Conservation (phyloP, 75 land plant genomes). For the Picea glauca region DNA sequence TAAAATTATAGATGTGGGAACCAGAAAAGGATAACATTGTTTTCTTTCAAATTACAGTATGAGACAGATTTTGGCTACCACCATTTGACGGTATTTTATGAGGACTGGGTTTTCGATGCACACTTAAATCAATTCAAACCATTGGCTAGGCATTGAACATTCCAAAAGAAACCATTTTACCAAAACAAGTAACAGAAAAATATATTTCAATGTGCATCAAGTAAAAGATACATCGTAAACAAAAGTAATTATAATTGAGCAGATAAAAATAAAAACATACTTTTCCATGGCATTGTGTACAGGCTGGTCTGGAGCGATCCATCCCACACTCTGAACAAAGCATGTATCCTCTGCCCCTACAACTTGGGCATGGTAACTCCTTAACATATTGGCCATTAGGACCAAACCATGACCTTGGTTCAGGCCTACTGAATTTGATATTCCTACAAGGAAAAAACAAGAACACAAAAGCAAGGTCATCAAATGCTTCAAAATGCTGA, state of each 20-base stretch:
- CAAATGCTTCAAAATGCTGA: neutral
- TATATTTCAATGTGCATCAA: neutral
- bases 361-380: conserved; percentile 84
- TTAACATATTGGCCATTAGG: conserved; percentile 78
- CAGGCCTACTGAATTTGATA: conserved; percentile 9
- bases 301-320: conserved; percentile 50
- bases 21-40: neutral
- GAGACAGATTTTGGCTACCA: neutral
- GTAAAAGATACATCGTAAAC: neutral
- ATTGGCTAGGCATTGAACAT: neutral
- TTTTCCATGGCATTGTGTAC: conserved; percentile 75
- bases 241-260: neutral
- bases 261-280: conserved; percentile 22
- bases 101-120: too few species aligned
- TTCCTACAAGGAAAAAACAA: conserved; percentile 26
- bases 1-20: neutral
- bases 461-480: neutral
- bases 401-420: conserved; percentile 71
- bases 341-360: conserved; percentile 84
- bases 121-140: too few species aligned
- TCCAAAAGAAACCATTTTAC: neutral
- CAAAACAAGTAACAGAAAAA: neutral
- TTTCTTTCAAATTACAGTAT: neutral
- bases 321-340: conserved; percentile 70
- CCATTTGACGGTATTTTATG: too few species aligned